Base-by-base conservation (phyloP, 2,329 filamentous ascomycete genomes). In the Orbilia ellipsospora region DNA sequence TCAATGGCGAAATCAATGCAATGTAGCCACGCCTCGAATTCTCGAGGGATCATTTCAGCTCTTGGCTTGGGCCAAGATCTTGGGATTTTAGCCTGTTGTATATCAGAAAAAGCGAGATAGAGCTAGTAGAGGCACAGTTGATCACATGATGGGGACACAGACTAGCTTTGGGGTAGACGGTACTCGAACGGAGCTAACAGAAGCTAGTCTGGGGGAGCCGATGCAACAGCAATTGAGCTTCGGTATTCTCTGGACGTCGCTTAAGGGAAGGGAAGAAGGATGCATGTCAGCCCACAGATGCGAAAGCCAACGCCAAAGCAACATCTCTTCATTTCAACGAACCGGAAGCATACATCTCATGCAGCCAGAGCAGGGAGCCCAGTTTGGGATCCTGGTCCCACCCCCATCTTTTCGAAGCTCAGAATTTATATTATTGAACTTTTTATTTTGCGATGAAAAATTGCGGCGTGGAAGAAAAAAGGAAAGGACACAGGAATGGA, bases 221-320 rank as follows among this genome's bases (percentile, higher is more conserved):
- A 28, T n/a, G 40, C 48, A 50, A 50, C 12, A 36, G 57, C 20
- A 31, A 61, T 50, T 2, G 3, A 61, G 10, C 50, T 50, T 36
- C 10, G 28, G 10, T 15, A 36, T 55, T 15, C 4, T 36, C 13
- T 36, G 26, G 20, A 20, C n/a, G 31, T 65, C 61, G 51, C 51
- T 56, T 55, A 20, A 36, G 44, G 44, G 16, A n/a, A 48, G 44
- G 44, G 16, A 48, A 28, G 28, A 45, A 55, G 55, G 40, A 55
- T 73, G 62, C 62, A 73, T 73, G 63, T 73, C 63, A 73, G 62
- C 61, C 61, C 26, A 48, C 69, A 68, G 54, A 36, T 61, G 61
- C 62, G 60, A 23, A 23, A 23, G 23, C 23, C 23, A 23, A 23
- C 23, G 23, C 23, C 23, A 23, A 23, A 23, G 23, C 23, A 23